These are phyloP conservation scores for Fomitopsis pulvina DNA, from an alignment of 768 basidiomycete species.

Conservation along the genomic window DNA sequence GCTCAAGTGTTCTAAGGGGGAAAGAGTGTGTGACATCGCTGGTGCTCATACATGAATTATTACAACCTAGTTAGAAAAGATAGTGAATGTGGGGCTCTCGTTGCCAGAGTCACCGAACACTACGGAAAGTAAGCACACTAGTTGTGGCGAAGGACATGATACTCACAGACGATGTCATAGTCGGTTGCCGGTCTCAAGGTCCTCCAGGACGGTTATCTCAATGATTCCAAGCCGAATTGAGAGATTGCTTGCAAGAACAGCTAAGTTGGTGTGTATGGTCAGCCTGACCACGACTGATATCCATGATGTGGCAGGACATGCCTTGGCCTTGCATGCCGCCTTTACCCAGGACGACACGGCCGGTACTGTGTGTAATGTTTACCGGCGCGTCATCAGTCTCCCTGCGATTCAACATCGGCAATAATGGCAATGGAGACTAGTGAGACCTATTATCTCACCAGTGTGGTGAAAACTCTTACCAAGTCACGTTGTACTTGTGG, in stretches of 20 bases:
- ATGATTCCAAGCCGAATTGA: slow-evolving; percentile 29
- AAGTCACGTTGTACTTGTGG: slow-evolving; percentile 41
- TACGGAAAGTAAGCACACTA: slow-evolving; percentile 11
- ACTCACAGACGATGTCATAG: slow-evolving; percentile 39
- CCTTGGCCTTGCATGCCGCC: slow-evolving; percentile 25
- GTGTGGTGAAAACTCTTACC: slow-evolving; percentile 25
- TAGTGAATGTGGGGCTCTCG: slow-evolving; percentile 32
- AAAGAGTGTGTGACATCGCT: no score
- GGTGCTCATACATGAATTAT: no score
- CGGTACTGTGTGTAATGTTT: slow-evolving; percentile 33
- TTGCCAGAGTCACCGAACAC: slow-evolving; percentile 48
- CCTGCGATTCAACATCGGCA: slow-evolving; percentile 23
- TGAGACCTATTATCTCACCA: background rate
- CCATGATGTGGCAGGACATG: slow-evolving; percentile 12
- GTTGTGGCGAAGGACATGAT: background rate
- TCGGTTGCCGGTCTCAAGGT: slow-evolving; percentile 21
- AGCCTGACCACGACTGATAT: background rate
- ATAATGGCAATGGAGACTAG: no score
- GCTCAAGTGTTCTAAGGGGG: no score
- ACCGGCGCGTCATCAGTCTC: slow-evolving; percentile 32
- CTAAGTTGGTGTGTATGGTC: background rate
- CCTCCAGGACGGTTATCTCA: slow-evolving; percentile 31
- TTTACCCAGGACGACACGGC: slow-evolving; percentile 20
- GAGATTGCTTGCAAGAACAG: slow-evolving; percentile 28
- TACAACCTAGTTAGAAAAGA: slow-evolving; percentile 11